A percentile compares a stretch with the other conserved stretches of the same genome.
phyloP scores from a whole-genome alignment of 164 flowering plant species.

The Akebia trifoliata region DNA sequence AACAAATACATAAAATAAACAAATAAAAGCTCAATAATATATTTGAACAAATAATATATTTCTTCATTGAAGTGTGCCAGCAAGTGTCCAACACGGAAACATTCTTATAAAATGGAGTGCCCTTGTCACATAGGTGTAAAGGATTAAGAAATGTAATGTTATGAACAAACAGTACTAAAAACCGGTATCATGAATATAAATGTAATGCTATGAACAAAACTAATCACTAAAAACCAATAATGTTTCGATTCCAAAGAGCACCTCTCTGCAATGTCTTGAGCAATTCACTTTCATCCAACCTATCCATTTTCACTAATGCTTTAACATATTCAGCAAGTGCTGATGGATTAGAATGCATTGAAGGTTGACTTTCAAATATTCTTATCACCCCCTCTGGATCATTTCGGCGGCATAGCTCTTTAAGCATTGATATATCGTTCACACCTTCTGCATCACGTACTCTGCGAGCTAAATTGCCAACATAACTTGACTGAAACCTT shows the following conservation, averaged over 20 bases:
- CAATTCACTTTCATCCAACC: slow-evolving; percentile 80
- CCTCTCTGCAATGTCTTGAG: slow-evolving; percentile 87
- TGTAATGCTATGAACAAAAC: neutral
- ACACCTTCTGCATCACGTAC: slow-evolving; percentile 62
- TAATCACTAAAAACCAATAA: neutral
- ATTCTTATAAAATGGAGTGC: too few species aligned
- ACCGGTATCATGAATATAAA: too few species aligned
- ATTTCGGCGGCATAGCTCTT: slow-evolving; percentile 61
- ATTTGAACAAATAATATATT: too few species aligned
- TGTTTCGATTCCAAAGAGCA: slow-evolving; percentile 18
- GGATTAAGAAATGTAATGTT: too few species aligned
- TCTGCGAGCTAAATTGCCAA: slow-evolving; percentile 67
- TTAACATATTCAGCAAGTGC: slow-evolving; percentile 92
- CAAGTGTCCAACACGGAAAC: too few species aligned
- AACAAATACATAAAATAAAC: too few species aligned
- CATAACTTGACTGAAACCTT: slow-evolving; percentile 73
- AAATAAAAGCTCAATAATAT: too few species aligned
- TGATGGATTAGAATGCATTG: slow-evolving; percentile 68
- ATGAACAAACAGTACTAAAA: too few species aligned
- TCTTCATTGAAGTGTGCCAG: too few species aligned
- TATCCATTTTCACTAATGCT: slow-evolving; percentile 82
- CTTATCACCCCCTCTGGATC: slow-evolving; percentile 90
- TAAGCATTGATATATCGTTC: slow-evolving; percentile 54
- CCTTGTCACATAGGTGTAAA: too few species aligned
- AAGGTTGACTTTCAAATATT: slow-evolving; percentile 79